Percentiles rank a stretch among this genome's conserved stretches.
Evolutionary conservation across 2,329 filamentous ascomycete species (phyloP).

Genomic region (Exophiala sp.): DNA sequence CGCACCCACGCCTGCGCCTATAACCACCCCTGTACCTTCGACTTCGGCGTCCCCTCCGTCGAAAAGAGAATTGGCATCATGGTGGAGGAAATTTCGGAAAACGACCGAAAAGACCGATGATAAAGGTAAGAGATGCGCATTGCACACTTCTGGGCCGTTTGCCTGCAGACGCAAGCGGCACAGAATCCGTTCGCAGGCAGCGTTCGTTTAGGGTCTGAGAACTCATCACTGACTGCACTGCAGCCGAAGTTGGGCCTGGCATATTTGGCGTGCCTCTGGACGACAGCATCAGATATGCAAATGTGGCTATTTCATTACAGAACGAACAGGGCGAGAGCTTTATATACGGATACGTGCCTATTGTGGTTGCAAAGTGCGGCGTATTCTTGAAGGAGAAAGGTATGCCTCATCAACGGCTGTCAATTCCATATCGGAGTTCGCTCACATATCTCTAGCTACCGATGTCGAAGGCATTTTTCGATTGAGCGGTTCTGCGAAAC

Average conservation of each 20-base stretch:
- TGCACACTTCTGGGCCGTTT: neutral
- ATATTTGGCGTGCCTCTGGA: constrained; percentile 94
- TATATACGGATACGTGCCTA: constrained; percentile 97
- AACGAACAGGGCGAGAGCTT: constrained; percentile 91
- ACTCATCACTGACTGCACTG: constrained; percentile 12
- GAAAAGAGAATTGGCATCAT: constrained; percentile 83
- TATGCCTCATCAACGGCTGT: constrained; percentile 41
- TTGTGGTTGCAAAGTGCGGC: constrained; percentile 96
- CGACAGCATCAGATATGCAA: constrained; percentile 93
- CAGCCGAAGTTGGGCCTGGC: constrained; percentile 41
- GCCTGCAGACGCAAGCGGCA: no score
- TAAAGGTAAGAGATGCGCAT: constrained; percentile 47
- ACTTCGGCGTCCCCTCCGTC: constrained; percentile 65
- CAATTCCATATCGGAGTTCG: constrained; percentile 21
- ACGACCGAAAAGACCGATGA: constrained; percentile 57
- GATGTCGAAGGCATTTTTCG: constrained; percentile 95
- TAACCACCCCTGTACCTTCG: constrained; percentile 41
- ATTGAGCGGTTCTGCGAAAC: constrained; percentile 89
- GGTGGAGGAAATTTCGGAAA: constrained; percentile 95
- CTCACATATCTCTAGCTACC: constrained; percentile 59
- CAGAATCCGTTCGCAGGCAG: neutral
- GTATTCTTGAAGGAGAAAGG: constrained; percentile 98
- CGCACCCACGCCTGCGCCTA: constrained; percentile 30
- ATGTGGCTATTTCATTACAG: constrained; percentile 92
- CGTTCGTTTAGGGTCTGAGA: neutral